phyloP scores from a whole-genome alignment of 768 basidiomycete genomes.

The Gelatoporia subvermispora region DNA sequence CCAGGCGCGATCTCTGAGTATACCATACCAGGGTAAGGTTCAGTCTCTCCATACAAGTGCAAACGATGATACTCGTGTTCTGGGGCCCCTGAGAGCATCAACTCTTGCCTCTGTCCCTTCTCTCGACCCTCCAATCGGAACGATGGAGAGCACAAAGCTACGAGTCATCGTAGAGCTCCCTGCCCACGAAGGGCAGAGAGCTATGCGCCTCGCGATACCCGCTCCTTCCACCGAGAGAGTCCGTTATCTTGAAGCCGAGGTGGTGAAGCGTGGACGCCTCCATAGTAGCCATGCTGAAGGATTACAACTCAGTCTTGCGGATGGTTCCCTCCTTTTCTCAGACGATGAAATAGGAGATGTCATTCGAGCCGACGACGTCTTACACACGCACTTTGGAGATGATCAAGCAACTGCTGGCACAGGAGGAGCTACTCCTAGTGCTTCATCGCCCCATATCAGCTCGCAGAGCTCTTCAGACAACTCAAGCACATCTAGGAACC shows the following conservation, averaged over 20 bases:
- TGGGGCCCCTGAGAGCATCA: too few relatives aligned
- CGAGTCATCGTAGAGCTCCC: constrained; percentile 1
- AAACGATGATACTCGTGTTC: too few relatives aligned
- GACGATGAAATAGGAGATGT: not conserved
- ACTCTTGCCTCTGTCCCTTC: too few relatives aligned
- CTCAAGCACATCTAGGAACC: too few relatives aligned
- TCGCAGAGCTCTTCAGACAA: not conserved
- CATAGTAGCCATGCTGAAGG: not conserved
- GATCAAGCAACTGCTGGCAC: too few relatives aligned
- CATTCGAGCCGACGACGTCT: not conserved
- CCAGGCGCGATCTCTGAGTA: too few relatives aligned
- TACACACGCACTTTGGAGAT: not conserved
- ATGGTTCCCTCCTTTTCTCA: not conserved
- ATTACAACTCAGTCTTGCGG: not conserved
- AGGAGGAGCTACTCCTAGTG: not conserved
- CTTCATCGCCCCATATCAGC: not conserved
- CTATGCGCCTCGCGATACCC: not conserved
- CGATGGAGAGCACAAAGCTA: not conserved
- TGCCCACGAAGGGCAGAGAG: not conserved
- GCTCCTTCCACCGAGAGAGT: not conserved
- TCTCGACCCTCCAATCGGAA: too few relatives aligned
- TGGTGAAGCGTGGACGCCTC: not conserved
- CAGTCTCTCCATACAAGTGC: too few relatives aligned
- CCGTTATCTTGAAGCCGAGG: not conserved
- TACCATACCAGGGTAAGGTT: too few relatives aligned